Evolutionary conservation across 1,284 basidiomycete species (phyloP).

Genomic region (Rhodotorula sp.): DNA sequence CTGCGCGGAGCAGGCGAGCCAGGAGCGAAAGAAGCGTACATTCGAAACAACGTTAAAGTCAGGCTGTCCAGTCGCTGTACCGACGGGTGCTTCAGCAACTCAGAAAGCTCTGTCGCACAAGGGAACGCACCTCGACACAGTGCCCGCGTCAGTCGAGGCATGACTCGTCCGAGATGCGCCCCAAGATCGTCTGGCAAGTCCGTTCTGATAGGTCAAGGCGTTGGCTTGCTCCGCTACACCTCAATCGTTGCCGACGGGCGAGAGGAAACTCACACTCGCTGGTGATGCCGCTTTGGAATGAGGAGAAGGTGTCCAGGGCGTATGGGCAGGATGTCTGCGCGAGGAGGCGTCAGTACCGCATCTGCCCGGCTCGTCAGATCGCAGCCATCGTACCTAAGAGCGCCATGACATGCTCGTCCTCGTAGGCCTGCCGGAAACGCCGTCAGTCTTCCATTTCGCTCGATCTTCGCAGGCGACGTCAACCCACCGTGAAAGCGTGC

Average conservation of each 20-base stretch:
- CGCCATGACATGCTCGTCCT: conserved; percentile 64
- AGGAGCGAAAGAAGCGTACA: conserved; percentile 18
- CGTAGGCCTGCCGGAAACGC: conserved; percentile 53
- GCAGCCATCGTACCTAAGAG: conserved; percentile 57
- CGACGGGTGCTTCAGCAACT: too few species aligned
- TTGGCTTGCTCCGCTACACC: too few species aligned
- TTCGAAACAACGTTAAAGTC: conserved; percentile 71
- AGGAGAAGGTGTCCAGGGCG: conserved; percentile 66
- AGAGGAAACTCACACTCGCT: conserved; percentile 54
- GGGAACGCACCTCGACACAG: conserved; percentile 57
- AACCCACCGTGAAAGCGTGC: conserved; percentile 50
- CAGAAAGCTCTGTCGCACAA: not conserved
- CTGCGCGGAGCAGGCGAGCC: conserved; percentile 21
- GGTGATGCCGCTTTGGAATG: conserved; percentile 63
- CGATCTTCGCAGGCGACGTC: not conserved
- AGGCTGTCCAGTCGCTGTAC: conserved; percentile 61
- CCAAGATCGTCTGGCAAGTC: conserved; percentile 64
- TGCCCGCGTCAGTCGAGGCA: conserved; percentile 62
- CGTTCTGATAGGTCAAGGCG: too few species aligned
- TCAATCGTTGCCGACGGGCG: too few species aligned
- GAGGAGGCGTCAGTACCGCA: not conserved
- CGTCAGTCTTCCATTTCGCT: not conserved
- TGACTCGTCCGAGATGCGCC: conserved; percentile 58
- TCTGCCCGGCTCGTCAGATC: not conserved
- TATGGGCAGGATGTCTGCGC: conserved; percentile 65